Percentiles rank a stretch among this genome's conserved stretches.
phyloP scores from a whole-genome alignment of 2,329 filamentous ascomycete species.

The Ophiostoma triangulosporum region DNA sequence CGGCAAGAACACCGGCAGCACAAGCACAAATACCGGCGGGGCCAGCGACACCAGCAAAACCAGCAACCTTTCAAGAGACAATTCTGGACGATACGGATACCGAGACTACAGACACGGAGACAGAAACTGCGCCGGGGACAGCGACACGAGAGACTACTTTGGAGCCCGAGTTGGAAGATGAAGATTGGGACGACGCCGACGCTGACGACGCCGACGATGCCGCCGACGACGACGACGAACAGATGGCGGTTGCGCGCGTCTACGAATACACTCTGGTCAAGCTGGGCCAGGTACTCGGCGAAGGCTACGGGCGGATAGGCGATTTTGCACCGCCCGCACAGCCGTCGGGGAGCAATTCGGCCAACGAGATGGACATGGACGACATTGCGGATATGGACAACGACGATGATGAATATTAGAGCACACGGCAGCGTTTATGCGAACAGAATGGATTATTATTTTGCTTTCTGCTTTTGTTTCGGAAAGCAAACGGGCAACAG shows the following conservation, averaged over 20 bases:
- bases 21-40: neutral
- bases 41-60: neutral
- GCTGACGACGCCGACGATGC: slow-evolving; percentile 20
- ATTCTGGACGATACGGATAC: neutral
- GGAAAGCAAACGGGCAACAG: too few species aligned
- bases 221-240: slow-evolving; percentile 21
- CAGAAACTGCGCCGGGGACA: slow-evolving; percentile 28
- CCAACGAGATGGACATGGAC: neutral
- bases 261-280: slow-evolving; percentile 71
- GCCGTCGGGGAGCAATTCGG: neutral
- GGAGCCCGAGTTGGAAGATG: neutral
- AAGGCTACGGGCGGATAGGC: slow-evolving; percentile 14
- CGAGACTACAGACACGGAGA: neutral
- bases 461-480: neutral
- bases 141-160: slow-evolving; percentile 26
- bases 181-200: neutral
- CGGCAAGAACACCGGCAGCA: neutral
- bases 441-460: neutral
- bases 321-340: slow-evolving; percentile 1
- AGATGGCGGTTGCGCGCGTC: slow-evolving; percentile 60
- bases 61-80: neutral
- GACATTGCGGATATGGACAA: neutral
- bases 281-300: slow-evolving; percentile 53
- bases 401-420: neutral
- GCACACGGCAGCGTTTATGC: neutral